These are phyloP conservation scores for Globisporangium nunn DNA, from an alignment of 352 stramenopile genomes.

Conservation along the genomic window DNA sequence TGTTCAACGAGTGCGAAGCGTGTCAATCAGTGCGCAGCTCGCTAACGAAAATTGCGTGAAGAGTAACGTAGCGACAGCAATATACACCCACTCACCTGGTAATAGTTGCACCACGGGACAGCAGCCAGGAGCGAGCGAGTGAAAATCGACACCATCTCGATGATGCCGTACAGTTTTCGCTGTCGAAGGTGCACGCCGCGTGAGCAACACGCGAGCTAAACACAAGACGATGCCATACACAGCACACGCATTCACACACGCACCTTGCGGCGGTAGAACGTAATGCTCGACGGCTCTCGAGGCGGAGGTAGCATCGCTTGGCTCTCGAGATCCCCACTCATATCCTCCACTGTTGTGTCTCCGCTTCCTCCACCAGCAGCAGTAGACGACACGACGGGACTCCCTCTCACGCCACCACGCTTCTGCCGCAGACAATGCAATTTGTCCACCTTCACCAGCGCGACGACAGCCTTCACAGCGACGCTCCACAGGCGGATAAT, in stretches of 20 bases:
- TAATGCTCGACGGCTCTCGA: constrained; percentile 23
- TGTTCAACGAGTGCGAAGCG: no score
- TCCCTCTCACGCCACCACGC: background rate
- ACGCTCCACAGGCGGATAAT: constrained; percentile 60
- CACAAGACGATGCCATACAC: no score
- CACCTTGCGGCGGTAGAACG: constrained; percentile 75
- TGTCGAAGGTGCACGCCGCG: constrained; percentile 6
- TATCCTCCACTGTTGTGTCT: background rate
- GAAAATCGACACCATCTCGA: constrained; percentile 71
- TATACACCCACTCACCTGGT: constrained; percentile 25
- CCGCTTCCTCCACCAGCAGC: background rate
- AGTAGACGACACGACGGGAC: background rate
- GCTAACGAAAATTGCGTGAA: background rate
- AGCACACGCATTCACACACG: background rate
- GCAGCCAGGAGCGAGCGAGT: constrained; percentile 45
- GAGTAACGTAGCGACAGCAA: no score
- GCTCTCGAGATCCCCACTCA: constrained; percentile 6
- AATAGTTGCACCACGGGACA: constrained; percentile 74
- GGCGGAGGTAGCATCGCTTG: constrained; percentile 9
- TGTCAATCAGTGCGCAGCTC: background rate
- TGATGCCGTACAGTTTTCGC: constrained; percentile 71
- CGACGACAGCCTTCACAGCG: constrained; percentile 47
- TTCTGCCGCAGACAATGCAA: constrained; percentile 15
- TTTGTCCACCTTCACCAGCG: constrained; percentile 31
- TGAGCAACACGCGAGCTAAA: background rate